These are phyloP conservation scores for Aspergillus egyptiacus DNA, from an alignment of 495 filamentous ascomycete genomes.

Conservation along the genomic window DNA sequence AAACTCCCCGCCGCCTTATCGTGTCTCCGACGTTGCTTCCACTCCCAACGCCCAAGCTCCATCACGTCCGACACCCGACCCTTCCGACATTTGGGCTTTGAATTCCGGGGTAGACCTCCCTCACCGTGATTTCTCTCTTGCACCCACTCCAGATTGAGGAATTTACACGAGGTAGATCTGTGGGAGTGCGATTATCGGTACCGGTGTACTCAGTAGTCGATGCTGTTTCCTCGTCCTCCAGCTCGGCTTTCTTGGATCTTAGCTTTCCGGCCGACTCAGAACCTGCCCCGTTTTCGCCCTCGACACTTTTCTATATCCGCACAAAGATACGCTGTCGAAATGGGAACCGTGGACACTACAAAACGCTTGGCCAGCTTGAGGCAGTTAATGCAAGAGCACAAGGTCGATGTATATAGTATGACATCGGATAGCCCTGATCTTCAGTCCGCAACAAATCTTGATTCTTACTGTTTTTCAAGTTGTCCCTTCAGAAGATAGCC, in stretches of 20 bases:
- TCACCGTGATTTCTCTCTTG: too few species aligned
- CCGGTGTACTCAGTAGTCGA: too few species aligned
- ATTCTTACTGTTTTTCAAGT: conserved; percentile 50
- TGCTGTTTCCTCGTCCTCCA: conserved; percentile 36
- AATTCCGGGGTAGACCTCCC: too few species aligned
- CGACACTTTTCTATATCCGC: conserved; percentile 36
- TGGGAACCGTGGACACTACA: conserved; percentile 81
- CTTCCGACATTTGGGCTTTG: too few species aligned
- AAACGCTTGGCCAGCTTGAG: conserved; percentile 70
- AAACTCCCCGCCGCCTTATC: too few species aligned
- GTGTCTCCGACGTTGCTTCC: too few species aligned
- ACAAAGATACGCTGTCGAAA: conserved; percentile 48
- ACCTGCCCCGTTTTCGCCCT: conserved; percentile 21
- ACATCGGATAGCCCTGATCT: conserved; percentile 13
- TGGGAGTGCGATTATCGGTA: too few species aligned
- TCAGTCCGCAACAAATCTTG: not conserved
- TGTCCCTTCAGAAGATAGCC: conserved; percentile 94
- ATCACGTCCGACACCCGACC: too few species aligned
- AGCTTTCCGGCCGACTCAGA: conserved; percentile 30
- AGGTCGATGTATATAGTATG: conserved; percentile 92
- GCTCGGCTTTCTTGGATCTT: conserved; percentile 32
- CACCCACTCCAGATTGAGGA: too few species aligned
- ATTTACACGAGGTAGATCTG: conserved; percentile 12
- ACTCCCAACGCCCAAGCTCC: too few species aligned
- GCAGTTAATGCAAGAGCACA: conserved; percentile 79